Evolutionary conservation across 1,284 basidiomycete genomes (phyloP), one percentile per base, ranked within the genome.

Genomic region (Cutaneotrichosporon arboriforme): DNA sequence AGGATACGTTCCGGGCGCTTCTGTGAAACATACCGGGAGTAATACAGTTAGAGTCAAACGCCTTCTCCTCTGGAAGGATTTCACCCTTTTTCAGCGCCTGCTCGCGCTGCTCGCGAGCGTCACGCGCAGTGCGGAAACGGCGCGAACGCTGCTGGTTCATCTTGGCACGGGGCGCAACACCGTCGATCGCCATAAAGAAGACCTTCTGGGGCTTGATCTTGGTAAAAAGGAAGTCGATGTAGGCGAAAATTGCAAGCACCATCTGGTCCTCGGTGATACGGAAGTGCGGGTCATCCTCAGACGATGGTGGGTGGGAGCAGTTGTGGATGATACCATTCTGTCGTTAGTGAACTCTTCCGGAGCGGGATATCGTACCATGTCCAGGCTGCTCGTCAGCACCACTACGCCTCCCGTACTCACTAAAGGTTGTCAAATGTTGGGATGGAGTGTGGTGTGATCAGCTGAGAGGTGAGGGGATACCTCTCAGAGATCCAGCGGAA

Each of bases 301-400:
- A 72, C 39, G 70, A 75, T 45, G 72, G 67, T 14, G 63, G 67
- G 38, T 61, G 78, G 77, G 69, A 74, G 84, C 93, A 97, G 68
- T 94, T 90, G 79, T 98, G 94, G 60, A 98, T 97, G 74, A 99
- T 97, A 57, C 90, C 92, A 73, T 99, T 99, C 82, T 97, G 75
- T 91, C 4, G 52, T 58, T 18, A 58, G 56, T 39, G 17, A 37
- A 13, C 33, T 34, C 18, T 20, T 47, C 31, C n/a, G 17, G 12
- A 1, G 26, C 13, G 10, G 14, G 22, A 26, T 18, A 54, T 34
- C 57, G 40, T 34, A 60, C 68, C 68, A 71, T 68, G 49, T 70
- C 67, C 49, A 69, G 58, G 48, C 68, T 69, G 57, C 13, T 23
- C 20, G n/a, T 17, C 34, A 36, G 20, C 26, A 18, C 13, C 36